These are phyloP conservation scores for Tetragonia tetragonoides DNA, from an alignment of 148 eudicot species.

Conservation along the genomic window DNA sequence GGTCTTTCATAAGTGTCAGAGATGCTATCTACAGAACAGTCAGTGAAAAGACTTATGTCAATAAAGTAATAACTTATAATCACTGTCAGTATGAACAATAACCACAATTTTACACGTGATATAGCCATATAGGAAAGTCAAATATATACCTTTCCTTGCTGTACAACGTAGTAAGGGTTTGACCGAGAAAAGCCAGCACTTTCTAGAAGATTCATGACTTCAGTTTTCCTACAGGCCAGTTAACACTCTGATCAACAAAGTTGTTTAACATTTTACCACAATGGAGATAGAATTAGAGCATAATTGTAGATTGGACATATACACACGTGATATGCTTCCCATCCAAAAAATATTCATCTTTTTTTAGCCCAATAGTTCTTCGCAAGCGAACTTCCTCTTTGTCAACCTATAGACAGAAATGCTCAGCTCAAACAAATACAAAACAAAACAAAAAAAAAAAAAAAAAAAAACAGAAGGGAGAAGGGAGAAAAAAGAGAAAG, in stretches of 20 bases:
- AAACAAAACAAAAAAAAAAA: too few relatives aligned
- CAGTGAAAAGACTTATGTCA: constrained; percentile 14
- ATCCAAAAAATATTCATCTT: constrained; percentile 96
- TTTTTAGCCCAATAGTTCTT: constrained; percentile 86
- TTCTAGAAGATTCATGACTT: constrained; percentile 95
- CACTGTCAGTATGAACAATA: not conserved
- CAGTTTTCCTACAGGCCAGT: constrained; percentile 71
- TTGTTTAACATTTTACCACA: not conserved
- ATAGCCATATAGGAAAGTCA: not conserved
- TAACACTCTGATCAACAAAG: constrained; percentile 6
- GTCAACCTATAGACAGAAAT: constrained; percentile 57
- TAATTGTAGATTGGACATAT: constrained; percentile 3
- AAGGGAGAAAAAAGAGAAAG: not conserved
- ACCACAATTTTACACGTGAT: constrained; percentile 1
- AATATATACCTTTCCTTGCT: constrained; percentile 83
- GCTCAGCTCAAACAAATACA: not conserved
- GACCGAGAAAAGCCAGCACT: constrained; percentile 99
- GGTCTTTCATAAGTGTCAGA: constrained; percentile 90
- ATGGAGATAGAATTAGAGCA: constrained; percentile 12
- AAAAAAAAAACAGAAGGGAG: not conserved
- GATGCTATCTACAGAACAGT: constrained; percentile 67
- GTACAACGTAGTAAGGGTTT: constrained; percentile 98
- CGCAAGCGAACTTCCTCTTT: constrained; percentile 94
- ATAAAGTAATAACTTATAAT: constrained; percentile 5
- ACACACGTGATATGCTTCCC: constrained; percentile 97